These are phyloP conservation scores for Aquilaria sinensis DNA, from an alignment of 345 rosid species.

Conservation along the genomic window DNA sequence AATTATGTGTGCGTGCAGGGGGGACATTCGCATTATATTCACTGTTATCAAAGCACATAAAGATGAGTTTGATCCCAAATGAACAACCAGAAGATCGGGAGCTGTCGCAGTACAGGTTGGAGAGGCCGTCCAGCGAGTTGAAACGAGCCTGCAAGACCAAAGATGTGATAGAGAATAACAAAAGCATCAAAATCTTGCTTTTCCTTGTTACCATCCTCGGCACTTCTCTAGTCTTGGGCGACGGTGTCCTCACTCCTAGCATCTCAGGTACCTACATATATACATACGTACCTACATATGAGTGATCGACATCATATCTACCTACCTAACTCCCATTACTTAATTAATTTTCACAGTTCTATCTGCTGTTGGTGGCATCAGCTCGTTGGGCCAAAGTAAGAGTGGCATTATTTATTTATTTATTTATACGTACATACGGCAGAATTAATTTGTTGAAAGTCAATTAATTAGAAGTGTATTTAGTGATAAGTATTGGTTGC, in stretches of 20 bases:
- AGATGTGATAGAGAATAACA: slow-evolving; percentile 40
- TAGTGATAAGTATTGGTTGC: background rate
- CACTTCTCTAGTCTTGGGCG: slow-evolving; percentile 83
- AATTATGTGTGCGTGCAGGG: slow-evolving; percentile 27
- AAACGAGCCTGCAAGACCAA: slow-evolving; percentile 41
- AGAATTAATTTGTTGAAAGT: too few species aligned
- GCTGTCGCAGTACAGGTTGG: slow-evolving; percentile 59
- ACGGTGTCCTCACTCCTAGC: slow-evolving; percentile 73
- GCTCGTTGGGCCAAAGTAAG: slow-evolving; percentile 54
- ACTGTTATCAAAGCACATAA: slow-evolving; percentile 44
- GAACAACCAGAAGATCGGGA: slow-evolving; percentile 59
- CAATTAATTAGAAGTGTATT: background rate
- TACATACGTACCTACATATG: background rate
- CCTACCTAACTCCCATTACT: background rate
- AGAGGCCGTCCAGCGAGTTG: slow-evolving; percentile 33
- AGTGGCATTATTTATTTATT: background rate
- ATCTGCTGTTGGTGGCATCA: slow-evolving; percentile 73
- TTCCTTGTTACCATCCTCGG: slow-evolving; percentile 68
- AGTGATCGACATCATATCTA: background rate
- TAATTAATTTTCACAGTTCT: slow-evolving; percentile 35
- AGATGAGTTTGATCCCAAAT: slow-evolving; percentile 57
- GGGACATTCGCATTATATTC: slow-evolving; percentile 85
- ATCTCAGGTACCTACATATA: slow-evolving; percentile 45
- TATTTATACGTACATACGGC: background rate
- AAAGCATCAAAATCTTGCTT: slow-evolving; percentile 27